Evolutionary conservation across 345 rosid genomes (phyloP).

Genomic region (Stellera chamaejasme): DNA sequence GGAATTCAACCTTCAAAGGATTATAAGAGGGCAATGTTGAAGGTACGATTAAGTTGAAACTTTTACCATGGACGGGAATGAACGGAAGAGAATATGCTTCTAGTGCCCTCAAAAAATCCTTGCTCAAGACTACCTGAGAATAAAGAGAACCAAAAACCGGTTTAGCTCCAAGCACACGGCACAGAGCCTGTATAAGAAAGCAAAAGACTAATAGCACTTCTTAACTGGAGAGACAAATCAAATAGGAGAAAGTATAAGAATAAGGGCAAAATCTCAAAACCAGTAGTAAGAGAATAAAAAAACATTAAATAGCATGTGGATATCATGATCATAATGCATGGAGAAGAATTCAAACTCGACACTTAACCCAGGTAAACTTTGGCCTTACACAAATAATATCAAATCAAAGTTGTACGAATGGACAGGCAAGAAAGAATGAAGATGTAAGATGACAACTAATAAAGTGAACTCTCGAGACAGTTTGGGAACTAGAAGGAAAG

Average conservation of each 20-base stretch:
- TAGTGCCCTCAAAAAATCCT: constrained; percentile 36
- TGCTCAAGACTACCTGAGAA: constrained; percentile 45
- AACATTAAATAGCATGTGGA: no score
- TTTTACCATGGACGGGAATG: constrained; percentile 52
- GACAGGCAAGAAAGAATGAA: constrained; percentile 1
- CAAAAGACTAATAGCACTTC: neutral
- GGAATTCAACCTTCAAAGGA: no score
- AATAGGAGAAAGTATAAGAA: no score
- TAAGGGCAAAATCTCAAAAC: no score
- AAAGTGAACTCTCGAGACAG: neutral
- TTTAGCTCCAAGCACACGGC: no score
- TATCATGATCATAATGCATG: no score
- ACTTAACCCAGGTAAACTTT: no score
- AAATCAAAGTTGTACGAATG: neutral
- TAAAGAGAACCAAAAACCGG: neutral
- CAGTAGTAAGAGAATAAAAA: no score
- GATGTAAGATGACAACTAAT: constrained; percentile 1
- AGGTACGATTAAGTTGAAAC: constrained; percentile 6
- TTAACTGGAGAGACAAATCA: no score
- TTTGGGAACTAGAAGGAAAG: neutral
- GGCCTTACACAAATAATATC: no score
- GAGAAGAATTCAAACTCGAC: no score
- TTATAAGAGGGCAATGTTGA: neutral
- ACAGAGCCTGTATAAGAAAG: neutral
- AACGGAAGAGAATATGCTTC: constrained; percentile 41